Base-by-base conservation (phyloP, 495 filamentous ascomycete genomes). In the Aspergillus campestris region DNA sequence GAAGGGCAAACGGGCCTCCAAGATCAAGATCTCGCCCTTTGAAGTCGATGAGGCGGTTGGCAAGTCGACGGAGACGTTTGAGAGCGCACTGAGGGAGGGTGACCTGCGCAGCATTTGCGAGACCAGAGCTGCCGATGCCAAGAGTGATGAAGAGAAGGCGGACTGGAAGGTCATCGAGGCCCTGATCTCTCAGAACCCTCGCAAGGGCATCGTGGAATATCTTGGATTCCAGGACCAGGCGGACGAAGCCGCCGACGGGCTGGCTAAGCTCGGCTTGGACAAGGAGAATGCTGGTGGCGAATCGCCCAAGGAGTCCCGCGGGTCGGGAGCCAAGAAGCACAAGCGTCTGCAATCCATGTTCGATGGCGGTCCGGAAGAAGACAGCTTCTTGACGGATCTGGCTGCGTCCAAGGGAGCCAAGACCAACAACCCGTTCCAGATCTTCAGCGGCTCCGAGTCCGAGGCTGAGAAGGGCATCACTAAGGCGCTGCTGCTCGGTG, bases 101-200 rank as follows among this genome's bases (percentile, higher is more conserved):
- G 83, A 96, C 59, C 70, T 96, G 11, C 72, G 71, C 5, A 75
- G 68, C 45, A 86, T 99, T 43, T 95, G 89, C 59, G 82, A 92
- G 57, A 74, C 77, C n/a, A 83, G 87, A 48, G 81, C 86, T 34
- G 64, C 77, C 8, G 66, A 77, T 40, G 85, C 90, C 12, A 79
- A 75, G 48, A 86, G 78, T 6, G 91, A 96, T 3, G 86, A 91
- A 50, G 92, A 96, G 60, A 95, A 87, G 72, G 83, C 84, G 10
- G 91, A 97, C 61, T 99, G 92, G 92, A 82, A 83, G 62, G 87
- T 95, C 27, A 83, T 99, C 47, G 80, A 91, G 63, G 86, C 88
- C n/a, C 65, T 97, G 59, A 82, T 89, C 33, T 80, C 89, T 7
- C 78, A 79, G 7, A 86, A 89, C 60, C 84, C 88, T 34, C 77